A percentile compares a stretch with the other conserved stretches of the same genome.
Evolutionary conservation across 1,139 yeast genomes (phyloP).

Genomic region (Pichia sp.): DNA sequence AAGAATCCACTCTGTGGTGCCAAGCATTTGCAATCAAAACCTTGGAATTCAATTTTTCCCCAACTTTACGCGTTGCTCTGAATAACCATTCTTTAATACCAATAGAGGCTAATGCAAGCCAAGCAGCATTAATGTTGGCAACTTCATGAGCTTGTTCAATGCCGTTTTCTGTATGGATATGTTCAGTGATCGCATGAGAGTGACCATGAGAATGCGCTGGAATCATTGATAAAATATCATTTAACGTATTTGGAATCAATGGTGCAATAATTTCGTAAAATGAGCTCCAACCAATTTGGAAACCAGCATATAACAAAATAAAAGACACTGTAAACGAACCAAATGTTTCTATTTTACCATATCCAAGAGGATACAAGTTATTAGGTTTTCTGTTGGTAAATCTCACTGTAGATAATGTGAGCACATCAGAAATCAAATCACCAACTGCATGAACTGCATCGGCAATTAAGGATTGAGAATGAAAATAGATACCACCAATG

Average conservation of each 20-base stretch:
- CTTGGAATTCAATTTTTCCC: constrained; percentile 68
- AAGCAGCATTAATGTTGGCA: constrained; percentile 77
- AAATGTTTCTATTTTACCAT: constrained; percentile 85
- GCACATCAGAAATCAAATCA: constrained; percentile 80
- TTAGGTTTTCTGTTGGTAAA: constrained; percentile 64
- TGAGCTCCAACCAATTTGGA: constrained; percentile 88
- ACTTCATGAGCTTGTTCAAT: constrained; percentile 11
- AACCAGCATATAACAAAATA: constrained; percentile 76
- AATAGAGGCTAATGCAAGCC: constrained; percentile 90
- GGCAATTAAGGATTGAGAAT: constrained; percentile 89
- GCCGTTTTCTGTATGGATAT: constrained; percentile 9
- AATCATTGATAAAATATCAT: constrained; percentile 35
- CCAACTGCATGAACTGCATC: constrained; percentile 91
- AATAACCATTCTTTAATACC: constrained; percentile 80
- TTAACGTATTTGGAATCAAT: constrained; percentile 47
- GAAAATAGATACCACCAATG: constrained; percentile 83
- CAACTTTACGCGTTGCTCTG: constrained; percentile 73
- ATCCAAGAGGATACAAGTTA: constrained; percentile 70
- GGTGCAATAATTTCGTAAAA: constrained; percentile 63
- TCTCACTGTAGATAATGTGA: constrained; percentile 84
- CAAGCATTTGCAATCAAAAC: constrained; percentile 95
- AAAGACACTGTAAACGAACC: constrained; percentile 87
- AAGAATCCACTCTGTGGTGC: constrained; percentile 96
- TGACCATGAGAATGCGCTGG: constrained; percentile 51
- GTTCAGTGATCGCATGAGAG: constrained; percentile 17